phyloP scores from a whole-genome alignment of 345 rosid species.

The Raphanus raphanistrum region DNA sequence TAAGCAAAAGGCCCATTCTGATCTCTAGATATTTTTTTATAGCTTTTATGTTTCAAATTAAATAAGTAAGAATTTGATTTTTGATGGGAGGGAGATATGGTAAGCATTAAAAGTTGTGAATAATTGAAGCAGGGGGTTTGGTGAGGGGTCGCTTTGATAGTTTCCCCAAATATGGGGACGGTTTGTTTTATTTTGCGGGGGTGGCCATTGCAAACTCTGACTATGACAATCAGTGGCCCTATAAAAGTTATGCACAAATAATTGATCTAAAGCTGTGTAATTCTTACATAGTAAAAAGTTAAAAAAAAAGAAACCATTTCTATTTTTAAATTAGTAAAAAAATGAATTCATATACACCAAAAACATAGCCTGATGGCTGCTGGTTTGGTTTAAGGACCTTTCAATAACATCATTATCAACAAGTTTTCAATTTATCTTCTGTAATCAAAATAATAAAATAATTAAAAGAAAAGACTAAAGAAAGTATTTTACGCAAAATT shows the following conservation, averaged over 20 bases:
- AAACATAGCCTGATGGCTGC: background rate
- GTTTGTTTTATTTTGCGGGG: conserved; percentile 31
- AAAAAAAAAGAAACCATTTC: background rate
- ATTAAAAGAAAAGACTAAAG: background rate
- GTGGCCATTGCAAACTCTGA: conserved; percentile 30
- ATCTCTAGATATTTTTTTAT: background rate
- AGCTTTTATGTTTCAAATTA: background rate
- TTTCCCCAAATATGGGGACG: conserved; percentile 45
- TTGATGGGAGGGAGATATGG: conserved; percentile 20
- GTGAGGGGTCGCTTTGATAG: conserved; percentile 44
- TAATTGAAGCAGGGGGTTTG: conserved; percentile 36
- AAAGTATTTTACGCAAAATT: background rate
- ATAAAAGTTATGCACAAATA: conserved; percentile 21
- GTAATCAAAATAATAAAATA: background rate
- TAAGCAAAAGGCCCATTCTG: background rate
- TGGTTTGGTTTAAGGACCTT: background rate
- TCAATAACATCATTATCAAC: background rate
- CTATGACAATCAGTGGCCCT: conserved; percentile 27
- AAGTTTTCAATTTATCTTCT: background rate
- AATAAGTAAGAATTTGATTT: background rate
- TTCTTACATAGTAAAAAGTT: background rate
- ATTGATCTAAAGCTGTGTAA: conserved; percentile 22
- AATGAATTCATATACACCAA: background rate
- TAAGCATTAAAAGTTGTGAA: conserved; percentile 36
- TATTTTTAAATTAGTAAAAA: background rate